Evolutionary conservation across 306 rosid species (phyloP), one percentile per base, ranked within the genome.

Genomic region (Spatholobus suberectus): DNA sequence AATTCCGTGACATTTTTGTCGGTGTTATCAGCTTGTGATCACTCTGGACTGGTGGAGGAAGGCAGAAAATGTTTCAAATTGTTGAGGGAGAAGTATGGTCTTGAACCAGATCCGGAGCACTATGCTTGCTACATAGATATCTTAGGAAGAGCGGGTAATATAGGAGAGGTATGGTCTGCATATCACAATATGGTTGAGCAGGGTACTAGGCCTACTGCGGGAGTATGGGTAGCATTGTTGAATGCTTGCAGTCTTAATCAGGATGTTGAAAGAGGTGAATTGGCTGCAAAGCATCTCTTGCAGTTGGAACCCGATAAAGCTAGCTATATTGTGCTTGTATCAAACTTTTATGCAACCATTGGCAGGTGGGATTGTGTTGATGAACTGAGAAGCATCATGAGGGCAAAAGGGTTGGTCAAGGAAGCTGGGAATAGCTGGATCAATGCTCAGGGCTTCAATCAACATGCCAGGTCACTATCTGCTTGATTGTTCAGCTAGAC

Each of bases 351-450:
- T 82, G 91, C 97, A 11, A 85, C 91, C 52, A 75, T 78, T 86
- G 93, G 86, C 70, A 91, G 82, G 86, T 90, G 94, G 92, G 89
- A 88, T 73, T 73, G 76, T 59, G 95, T 87, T 21, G 94, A 87
- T 52, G 85, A 90, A 51, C 13, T 90, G 74, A 87, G 95, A 85
- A 79, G 86, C 35, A 54, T 67, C 40, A 89, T 89, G 90, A 81
- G 76, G 65, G 73, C 67, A 55, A 89, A 89, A 78, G 90, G 93
- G 40, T 74, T 88, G 82, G 61, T 55, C 77, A 88, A 92, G 87
- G 97, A 88, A 79, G 87, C 89, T 75, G 93, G 90, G 35, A 91
- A 88, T 84, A 89, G 97, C 77, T 84, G 86, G 88, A 75, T 88
- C 40, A 55, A 83, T 65, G 83, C 76, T 27, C 46, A 24, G 2